Conservation (phyloP, 345 rosid species). For the Gossypium thurberi region DNA sequence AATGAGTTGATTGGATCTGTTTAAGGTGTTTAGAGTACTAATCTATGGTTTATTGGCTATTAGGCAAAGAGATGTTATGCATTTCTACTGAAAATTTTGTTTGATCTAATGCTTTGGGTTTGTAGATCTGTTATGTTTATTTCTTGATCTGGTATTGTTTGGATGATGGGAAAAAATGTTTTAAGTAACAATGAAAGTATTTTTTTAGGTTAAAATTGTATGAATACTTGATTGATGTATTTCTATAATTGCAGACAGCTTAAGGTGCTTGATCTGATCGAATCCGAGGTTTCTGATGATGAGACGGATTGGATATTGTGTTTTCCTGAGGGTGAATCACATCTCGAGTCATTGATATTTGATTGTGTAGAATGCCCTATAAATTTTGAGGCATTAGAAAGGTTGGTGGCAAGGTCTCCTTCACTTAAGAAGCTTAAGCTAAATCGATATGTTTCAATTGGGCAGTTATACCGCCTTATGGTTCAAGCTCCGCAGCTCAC, state of each 20-base stretch:
- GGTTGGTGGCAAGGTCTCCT: conserved; percentile 63
- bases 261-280: conserved; percentile 69
- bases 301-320: conserved; percentile 74
- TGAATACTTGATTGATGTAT: conserved; percentile 8
- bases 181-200: not conserved
- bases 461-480: conserved; percentile 47
- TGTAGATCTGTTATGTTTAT: conserved; percentile 25
- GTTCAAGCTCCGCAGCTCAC: conserved; percentile 64
- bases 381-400: conserved; percentile 65
- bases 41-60: not conserved
- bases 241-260: conserved; percentile 46
- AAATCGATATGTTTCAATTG: conserved; percentile 57
- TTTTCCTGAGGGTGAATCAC: conserved; percentile 56
- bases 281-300: conserved; percentile 59
- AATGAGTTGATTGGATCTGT: conserved; percentile 19
- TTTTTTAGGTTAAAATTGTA: not conserved
- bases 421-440: conserved; percentile 57
- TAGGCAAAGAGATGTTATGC: too few relatives aligned
- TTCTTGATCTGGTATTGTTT: not conserved
- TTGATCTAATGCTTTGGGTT: not conserved
- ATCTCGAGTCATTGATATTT: conserved; percentile 61
- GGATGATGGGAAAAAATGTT: not conserved
- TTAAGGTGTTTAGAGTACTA: not conserved
- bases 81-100: too few relatives aligned
- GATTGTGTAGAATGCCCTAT: conserved; percentile 58